Conservation (phyloP, 2,329 filamentous ascomycete species). For the Colletotrichum sansevieriae region DNA sequence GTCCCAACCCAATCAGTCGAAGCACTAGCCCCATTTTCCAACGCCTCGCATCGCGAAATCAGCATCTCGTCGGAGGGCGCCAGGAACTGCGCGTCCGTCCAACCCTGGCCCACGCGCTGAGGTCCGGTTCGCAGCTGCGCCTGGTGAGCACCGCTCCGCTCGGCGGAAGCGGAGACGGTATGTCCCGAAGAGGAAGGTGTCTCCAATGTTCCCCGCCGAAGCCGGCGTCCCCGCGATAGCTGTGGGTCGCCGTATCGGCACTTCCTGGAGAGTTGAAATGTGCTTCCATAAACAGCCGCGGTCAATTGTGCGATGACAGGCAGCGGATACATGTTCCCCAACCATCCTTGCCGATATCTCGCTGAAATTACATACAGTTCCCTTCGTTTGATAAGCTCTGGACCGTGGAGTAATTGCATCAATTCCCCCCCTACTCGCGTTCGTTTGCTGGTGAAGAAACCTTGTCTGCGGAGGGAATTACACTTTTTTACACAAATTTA, state of each 20-base stretch:
- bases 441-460: too few species aligned
- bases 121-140: not conserved
- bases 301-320: not conserved
- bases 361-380: constrained; percentile 13
- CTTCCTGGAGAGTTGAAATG: constrained; percentile 3
- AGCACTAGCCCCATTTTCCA: too few species aligned
- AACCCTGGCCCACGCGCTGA: too few species aligned
- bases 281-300: too few species aligned
- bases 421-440: not conserved
- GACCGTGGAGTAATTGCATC: constrained; percentile 2
- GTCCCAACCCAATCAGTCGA: too few species aligned
- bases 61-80: too few species aligned
- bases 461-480: too few species aligned
- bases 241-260: constrained; percentile 14
- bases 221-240: constrained; percentile 20
- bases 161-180: constrained; percentile 9
- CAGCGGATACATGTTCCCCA: not conserved
- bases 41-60: too few species aligned
- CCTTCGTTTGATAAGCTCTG: not conserved
- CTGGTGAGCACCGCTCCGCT: constrained; percentile 1
- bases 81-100: too few species aligned
- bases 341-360: not conserved
- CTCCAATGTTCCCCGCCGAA: constrained; percentile 13
- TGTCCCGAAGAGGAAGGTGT: constrained; percentile 18
- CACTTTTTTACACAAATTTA: too few species aligned